Evolutionary conservation across 108 stramenopile genomes (phyloP), one percentile per base, ranked within the genome.

Genomic region (Bacterosira constricta): DNA sequence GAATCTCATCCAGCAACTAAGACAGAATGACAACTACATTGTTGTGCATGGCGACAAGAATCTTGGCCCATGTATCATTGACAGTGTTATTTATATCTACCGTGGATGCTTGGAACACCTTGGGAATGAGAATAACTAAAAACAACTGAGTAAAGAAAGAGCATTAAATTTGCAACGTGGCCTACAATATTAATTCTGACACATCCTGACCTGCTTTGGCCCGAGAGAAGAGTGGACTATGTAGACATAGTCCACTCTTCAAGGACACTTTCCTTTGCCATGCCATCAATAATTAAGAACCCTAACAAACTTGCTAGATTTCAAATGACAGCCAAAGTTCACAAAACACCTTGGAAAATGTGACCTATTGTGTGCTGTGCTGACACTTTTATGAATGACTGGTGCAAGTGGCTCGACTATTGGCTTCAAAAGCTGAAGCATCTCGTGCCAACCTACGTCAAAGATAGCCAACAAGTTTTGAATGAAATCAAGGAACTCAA

Each of bases 371-470:
- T 62, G 23, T 62, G 60, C 60, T 62, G 60, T 26, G 60, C 45
- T 11, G 60, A 36, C 4, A 62, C 60, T 62, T 6, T 37, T 4
- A 45, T 62, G 9, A 62, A 45, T 39, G n/a, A n/a, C n/a, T n/a
- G n/a, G n/a, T n/a, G n/a, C n/a, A n/a, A n/a, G n/a, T n/a, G n/a
- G n/a, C n/a, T 62, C 29, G 60, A 62, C 23, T 45, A 45, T 12
- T 62, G 60, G 60, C 60, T 62, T 23, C 45, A 62, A 46, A 62
- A 62, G 37, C 37, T 62, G 37, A 62, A 62, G 37, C 60, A 37
- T 9, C 4, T 39, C 15, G n/a, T n/a, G n/a, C n/a, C n/a, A n/a
- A n/a, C n/a, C n/a, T n/a, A n/a, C n/a, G n/a, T n/a, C n/a, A n/a
- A n/a, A n/a, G n/a, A n/a, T n/a, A n/a, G n/a, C n/a, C n/a, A n/a